Evolutionary conservation across 257 asterid species (phyloP), one percentile per base, ranked within the genome.

Genomic region (Parsonsia alboflavescens): DNA sequence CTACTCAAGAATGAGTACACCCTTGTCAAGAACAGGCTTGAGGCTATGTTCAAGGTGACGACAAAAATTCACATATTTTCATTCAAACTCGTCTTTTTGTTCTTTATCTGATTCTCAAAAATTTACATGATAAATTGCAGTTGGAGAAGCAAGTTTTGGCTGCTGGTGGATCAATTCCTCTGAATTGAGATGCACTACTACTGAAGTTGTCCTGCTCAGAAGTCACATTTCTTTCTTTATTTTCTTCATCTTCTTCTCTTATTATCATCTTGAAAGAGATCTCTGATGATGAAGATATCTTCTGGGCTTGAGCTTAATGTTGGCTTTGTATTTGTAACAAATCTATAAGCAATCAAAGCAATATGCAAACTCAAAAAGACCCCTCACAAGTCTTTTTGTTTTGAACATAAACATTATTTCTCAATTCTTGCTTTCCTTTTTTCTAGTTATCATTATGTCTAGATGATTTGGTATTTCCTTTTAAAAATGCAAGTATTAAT

Each of bases 21-120:
- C 71, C 79, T 83, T n/a, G 91, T 90, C 82, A 92, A 85, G 86
- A 86, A 77, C 88, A 89, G 88, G 86, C 86, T 90, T 71, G 94
- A 92, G 74, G 76, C 88, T 71, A 78, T 92, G 86, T 85, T 90
- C 76, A 80, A 90, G 90, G 98, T 88, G 80, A 72, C 82, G 80
- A 72, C 82, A 69, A 63, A 33, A 1, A 33, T 33, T 41, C 1
- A 11, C n/a, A 5, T 13, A 70, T 16, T 16, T 41, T 45, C 39
- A 33, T 28, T 39, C 22, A 53, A 42, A 6, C n/a, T 21, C 19
- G 2, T 56, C 26, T 21, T 45, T 13, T 33, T 9, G 26, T 46
- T 10, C 12, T 54, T 75, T 45, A 28, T 11, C 1, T 9, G 0
- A 33, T 42, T 42, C 46, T 11, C 5, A 62, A 56, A 24, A 3